phyloP scores from a whole-genome alignment of 305 asterid species.

The Lippia alba region DNA sequence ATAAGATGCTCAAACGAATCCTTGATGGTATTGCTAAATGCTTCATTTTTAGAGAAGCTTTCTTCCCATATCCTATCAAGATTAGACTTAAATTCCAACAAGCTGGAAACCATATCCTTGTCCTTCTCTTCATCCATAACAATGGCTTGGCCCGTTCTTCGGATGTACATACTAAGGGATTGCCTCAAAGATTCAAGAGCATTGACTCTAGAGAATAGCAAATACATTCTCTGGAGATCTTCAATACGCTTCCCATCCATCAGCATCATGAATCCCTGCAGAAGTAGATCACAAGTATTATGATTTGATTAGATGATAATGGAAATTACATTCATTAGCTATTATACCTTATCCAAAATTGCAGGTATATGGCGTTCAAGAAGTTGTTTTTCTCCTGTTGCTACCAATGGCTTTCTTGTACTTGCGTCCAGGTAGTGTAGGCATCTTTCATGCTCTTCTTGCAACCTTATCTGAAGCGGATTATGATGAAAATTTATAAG shows the following conservation, averaged over 20 bases:
- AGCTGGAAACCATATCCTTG: conserved; percentile 91
- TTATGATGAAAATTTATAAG: conserved; percentile 19
- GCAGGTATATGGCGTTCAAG: conserved; percentile 83
- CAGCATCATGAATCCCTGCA: conserved; percentile 85
- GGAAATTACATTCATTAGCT: conserved; percentile 4
- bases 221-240: conserved; percentile 90
- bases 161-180: conserved; percentile 80
- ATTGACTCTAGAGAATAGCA: conserved; percentile 73
- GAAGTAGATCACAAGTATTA: conserved; percentile 29
- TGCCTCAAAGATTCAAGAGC: conserved; percentile 85
- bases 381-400: conserved; percentile 88
- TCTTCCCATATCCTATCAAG: conserved; percentile 96
- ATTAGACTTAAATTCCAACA: conserved; percentile 86
- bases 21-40: conserved; percentile 90
- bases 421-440: conserved; percentile 77
- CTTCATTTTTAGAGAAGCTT: conserved; percentile 84
- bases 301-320: not conserved
- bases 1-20: conserved; percentile 96
- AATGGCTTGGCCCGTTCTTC: conserved; percentile 85
- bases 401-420: conserved; percentile 88
- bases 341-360: conserved; percentile 85
- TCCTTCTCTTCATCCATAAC: conserved; percentile 99
- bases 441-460: conserved; percentile 96
- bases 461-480: conserved; percentile 79
- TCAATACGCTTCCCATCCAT: conserved; percentile 93